phyloP scores from a whole-genome alignment of 2,329 filamentous ascomycete genomes.

The Diaporthe destruens region DNA sequence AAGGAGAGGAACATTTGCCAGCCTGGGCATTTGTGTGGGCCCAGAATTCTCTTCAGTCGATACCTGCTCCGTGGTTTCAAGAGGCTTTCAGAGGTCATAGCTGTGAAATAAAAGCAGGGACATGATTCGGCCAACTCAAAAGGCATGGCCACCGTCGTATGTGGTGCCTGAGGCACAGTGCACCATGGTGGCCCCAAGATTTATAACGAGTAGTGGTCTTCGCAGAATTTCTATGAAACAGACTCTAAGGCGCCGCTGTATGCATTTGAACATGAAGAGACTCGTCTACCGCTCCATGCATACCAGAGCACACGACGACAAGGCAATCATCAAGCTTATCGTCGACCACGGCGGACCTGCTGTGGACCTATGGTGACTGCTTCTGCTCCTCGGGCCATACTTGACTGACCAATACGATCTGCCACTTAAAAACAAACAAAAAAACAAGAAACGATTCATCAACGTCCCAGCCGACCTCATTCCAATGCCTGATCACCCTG shows the following conservation, averaged over 20 bases:
- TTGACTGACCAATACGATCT: background rate
- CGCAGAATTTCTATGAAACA: too few relatives aligned
- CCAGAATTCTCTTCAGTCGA: slow-evolving; percentile 1
- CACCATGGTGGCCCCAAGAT: too few relatives aligned
- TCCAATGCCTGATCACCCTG: too few relatives aligned
- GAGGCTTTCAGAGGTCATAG: background rate
- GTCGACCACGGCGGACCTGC: background rate
- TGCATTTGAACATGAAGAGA: background rate
- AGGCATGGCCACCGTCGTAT: background rate
- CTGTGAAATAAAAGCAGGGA: background rate
- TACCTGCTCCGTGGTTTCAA: slow-evolving; percentile 3
- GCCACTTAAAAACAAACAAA: too few relatives aligned
- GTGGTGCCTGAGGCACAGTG: background rate
- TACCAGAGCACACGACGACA: background rate
- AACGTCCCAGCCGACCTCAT: background rate
- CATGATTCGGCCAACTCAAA: background rate
- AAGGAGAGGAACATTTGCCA: background rate
- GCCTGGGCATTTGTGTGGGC: background rate
- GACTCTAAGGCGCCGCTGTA: background rate
- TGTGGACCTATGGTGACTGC: background rate
- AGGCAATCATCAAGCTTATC: background rate
- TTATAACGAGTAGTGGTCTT: too few relatives aligned
- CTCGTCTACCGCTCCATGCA: background rate
- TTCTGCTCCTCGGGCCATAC: background rate
- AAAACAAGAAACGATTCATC: background rate